Base-by-base conservation (phyloP, 179 eudicot genomes). In the Silene vulgaris region DNA sequence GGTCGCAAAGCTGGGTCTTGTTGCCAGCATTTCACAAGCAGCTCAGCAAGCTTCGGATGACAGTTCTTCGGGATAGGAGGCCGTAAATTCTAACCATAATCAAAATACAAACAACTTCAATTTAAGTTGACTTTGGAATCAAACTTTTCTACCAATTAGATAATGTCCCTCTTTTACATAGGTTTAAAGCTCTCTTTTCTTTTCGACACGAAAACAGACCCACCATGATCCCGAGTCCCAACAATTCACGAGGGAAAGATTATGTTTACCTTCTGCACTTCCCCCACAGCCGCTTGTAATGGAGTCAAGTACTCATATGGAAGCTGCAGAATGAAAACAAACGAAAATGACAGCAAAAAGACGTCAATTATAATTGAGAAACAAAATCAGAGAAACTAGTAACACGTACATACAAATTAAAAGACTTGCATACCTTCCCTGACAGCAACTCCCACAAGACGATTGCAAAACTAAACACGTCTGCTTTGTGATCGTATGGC, bases 211-310 rank as follows among this genome's bases (percentile, higher is more conserved):
- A 52, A 52, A 52, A 3, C 17, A 50, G 57, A 3, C 71, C 29
- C 11, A 0, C 8, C 17, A n/a, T 45, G 19, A 71, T 32, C 64
- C n/a, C n/a, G n/a, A n/a, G n/a, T n/a, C n/a, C 48, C 13, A 3
- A 40, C 0, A 20, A 65, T 26, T 43, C 35, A 68, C 4, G 7
- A 72, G n/a, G 20, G 12, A 48, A 72, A 66, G 50, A 2, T 20
- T 5, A 28, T 52, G 52, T 74, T 78, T 87, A 94, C 98, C 97
- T 90, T 91, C 77, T 94, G 98, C 71, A 94, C 98, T 4, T 91
- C 98, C 66, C 97, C 98, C 67, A 94, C 93, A 48, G 98, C 98
- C 13, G 98, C 98, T 84, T 94, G 98, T 74, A 94, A 81, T 11
- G 98, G 98, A 30, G 97, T 94, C 74, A 94, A 72, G 81, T 90